Evolutionary conservation across 768 basidiomycete genomes (phyloP), one percentile per base, ranked within the genome.

Genomic region (Harrya chromipes): DNA sequence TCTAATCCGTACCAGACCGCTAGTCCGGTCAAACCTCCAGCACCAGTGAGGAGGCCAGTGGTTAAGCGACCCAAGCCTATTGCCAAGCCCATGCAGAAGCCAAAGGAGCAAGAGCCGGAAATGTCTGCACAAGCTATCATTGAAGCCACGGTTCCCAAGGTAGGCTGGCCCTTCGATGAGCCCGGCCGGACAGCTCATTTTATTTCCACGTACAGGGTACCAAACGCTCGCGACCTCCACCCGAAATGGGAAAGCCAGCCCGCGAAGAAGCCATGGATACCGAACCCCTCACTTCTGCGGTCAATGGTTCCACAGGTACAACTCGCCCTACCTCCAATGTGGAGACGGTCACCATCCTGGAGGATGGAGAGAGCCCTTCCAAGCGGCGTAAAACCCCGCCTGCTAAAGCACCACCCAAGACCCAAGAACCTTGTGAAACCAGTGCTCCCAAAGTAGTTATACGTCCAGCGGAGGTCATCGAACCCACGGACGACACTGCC

Each of bases 1-100:
- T 80, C 79, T 44, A 91, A 91, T 63, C 89, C 89, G 0, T 90
- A 91, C 59, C 84, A 90, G 63, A 76, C 78, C 17, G 81, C 83
- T 14, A 86, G 80, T 57, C 86, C 86, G 34, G 78, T 87, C 17
- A 72, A 74, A 39, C 74, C 74, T 11, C 74, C 77, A 3, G 67
- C 72, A 43, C 75, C 78, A 0, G 65, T 71, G 33, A 75, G 77
- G 58, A 72, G 68, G 36, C 65, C 56, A 16, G 54, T 59, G 21
- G 62, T 68, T 21, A 81, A 72, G 60, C 74, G 80, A 45, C 55
- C 72, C 24, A 64, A 52, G 46, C 40, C 55, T 14, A 20, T 45
- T 21, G 61, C 71, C 11, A 77, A 74, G 54, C 68, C 75, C 6
- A 47, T 51, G 27, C 64, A 63, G 53, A 67, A 66, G 34, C 59